Percentiles rank a stretch among this genome's conserved stretches.
These are phyloP conservation scores for Kokia cookei DNA, from an alignment of 441 rosid genomes.

Conservation along the genomic window DNA sequence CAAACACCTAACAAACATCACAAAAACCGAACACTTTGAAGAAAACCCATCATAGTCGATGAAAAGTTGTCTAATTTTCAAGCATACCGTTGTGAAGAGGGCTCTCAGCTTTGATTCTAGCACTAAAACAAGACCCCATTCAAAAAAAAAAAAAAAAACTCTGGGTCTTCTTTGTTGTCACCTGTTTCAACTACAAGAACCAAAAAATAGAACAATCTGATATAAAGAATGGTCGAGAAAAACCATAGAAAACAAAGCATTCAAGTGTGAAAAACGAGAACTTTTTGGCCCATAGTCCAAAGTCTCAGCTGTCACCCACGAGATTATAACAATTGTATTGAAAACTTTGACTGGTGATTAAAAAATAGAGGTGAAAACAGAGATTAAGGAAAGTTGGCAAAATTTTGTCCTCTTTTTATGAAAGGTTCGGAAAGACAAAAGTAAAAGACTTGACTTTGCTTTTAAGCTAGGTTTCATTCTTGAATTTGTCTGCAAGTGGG, in stretches of 20 bases:
- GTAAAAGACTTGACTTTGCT: slow-evolving; percentile 4
- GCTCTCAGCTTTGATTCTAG: slow-evolving; percentile 62
- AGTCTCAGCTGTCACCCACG: slow-evolving; percentile 11
- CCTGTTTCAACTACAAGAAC: not conserved
- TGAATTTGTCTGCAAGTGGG: not conserved
- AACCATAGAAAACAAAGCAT: not conserved
- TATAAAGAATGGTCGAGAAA: not conserved
- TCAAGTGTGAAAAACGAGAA: not conserved
- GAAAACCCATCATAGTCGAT: not conserved
- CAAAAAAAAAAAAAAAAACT: not conserved
- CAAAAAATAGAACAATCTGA: not conserved
- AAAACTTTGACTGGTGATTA: slow-evolving; percentile 20
- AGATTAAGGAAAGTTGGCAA: not conserved
- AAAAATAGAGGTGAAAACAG: not conserved
- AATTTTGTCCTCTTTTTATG: slow-evolving; percentile 6
- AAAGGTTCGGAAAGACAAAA: not conserved
- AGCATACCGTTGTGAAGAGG: slow-evolving; percentile 37
- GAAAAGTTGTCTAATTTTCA: not conserved
- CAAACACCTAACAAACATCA: not conserved
- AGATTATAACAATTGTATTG: slow-evolving; percentile 5
- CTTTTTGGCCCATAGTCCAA: not conserved
- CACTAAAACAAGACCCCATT: slow-evolving; percentile 89
- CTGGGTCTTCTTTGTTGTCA: slow-evolving; percentile 12
- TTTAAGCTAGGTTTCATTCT: not conserved
- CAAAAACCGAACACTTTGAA: not conserved